phyloP scores from a whole-genome alignment of 2,329 filamentous ascomycete species.

The Metarhizium robertsii region DNA sequence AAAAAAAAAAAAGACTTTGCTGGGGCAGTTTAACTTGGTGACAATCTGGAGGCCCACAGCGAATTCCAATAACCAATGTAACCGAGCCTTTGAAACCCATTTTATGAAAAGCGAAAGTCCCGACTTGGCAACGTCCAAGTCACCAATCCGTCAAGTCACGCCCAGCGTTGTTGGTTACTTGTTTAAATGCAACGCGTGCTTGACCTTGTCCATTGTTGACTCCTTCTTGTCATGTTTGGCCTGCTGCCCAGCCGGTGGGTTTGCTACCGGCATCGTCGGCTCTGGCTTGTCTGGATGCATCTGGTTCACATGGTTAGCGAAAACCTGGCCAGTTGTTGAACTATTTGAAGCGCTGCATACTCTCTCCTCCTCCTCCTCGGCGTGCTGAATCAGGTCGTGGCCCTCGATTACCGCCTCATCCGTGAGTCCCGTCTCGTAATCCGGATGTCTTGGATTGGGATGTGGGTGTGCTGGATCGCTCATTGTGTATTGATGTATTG shows the following conservation, averaged over 20 bases:
- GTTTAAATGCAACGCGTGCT: neutral
- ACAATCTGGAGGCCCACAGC: too few species aligned
- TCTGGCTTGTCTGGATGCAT: neutral
- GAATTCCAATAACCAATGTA: too few species aligned
- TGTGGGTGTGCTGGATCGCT: neutral
- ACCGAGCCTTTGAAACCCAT: too few species aligned
- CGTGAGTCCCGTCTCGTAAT: neutral
- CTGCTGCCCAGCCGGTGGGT: neutral
- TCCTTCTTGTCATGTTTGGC: neutral
- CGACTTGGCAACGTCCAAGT: neutral
- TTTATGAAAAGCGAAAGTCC: too few species aligned
- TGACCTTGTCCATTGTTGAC: neutral
- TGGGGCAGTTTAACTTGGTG: too few species aligned
- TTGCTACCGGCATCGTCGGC: neutral
- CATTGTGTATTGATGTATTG: neutral
- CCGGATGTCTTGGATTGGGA: neutral
- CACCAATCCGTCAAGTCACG: neutral
- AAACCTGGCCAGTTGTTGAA: neutral
- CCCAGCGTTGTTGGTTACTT: neutral
- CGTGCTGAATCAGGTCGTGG: neutral
- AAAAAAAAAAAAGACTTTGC: too few species aligned
- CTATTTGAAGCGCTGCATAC: neutral
- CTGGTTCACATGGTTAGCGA: neutral
- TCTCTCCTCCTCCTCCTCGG: slow-evolving; percentile 1
- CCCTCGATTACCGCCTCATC: neutral